Percentiles rank a stretch among this genome's conserved stretches.
Evolutionary conservation across 2,329 filamentous ascomycete species (phyloP).

Genomic region (Coniochaeta sp.): DNA sequence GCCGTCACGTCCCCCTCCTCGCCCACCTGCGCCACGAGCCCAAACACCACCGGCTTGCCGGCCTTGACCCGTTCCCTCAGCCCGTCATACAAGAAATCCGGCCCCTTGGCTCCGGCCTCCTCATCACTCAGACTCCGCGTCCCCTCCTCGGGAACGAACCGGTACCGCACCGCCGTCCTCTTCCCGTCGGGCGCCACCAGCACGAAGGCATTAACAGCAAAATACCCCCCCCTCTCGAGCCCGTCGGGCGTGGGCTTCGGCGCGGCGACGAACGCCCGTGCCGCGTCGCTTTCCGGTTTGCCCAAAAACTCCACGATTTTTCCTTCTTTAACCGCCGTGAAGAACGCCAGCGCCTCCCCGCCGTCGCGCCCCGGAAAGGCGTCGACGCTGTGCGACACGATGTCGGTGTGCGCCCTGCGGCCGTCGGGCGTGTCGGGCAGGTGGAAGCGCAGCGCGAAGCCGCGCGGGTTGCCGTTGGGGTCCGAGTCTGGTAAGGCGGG

Average conservation of each 20-base stretch:
- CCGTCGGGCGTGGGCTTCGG: constrained; percentile 42
- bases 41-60: constrained; percentile 32
- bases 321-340: constrained; percentile 31
- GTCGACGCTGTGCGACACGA: constrained; percentile 43
- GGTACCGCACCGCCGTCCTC: constrained; percentile 39
- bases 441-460: constrained; percentile 40
- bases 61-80: constrained; percentile 26
- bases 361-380: constrained; percentile 45
- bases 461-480: constrained; percentile 37
- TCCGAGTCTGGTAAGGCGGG: constrained; percentile 42
- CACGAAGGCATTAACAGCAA: constrained; percentile 40
- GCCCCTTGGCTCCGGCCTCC: not conserved
- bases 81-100: constrained; percentile 35
- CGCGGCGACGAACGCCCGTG: constrained; percentile 36
- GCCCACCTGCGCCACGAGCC: constrained; percentile 38
- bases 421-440: constrained; percentile 24
- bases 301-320: constrained; percentile 33
- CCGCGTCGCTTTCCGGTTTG: constrained; percentile 30
- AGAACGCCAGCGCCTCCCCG: constrained; percentile 42
- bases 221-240: constrained; percentile 41
- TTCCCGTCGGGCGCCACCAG: constrained; percentile 31
- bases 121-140: constrained; percentile 26
- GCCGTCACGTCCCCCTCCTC: constrained; percentile 17
- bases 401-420: constrained; percentile 44
- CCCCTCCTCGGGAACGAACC: constrained; percentile 37